Evolutionary conservation across 106 monocot species (phyloP), one percentile per base, ranked within the genome.

Genomic region (Apostasia ramifera): DNA sequence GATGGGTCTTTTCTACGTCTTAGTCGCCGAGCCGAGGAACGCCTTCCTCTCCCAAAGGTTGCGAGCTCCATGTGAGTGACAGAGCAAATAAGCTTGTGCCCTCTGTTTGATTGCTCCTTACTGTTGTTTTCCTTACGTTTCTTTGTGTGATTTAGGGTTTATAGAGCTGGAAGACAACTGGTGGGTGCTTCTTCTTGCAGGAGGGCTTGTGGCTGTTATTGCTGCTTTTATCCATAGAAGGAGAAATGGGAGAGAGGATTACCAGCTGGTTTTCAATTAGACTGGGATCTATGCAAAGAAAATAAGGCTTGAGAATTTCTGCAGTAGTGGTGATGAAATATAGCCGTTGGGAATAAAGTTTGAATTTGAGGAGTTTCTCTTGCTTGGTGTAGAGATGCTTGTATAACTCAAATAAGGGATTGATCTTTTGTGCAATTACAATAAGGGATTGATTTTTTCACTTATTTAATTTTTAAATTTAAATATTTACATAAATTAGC

Each of bases 1-100:
- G 2, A 86, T 86, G 86, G 86, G 82, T 7, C 73, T 86, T 26
- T 86, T 86, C 77, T 86, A 86, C 61, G 58, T 86, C 26, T 14
- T 82, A 5, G 66, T 86, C 0, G 86, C 79, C 0, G 82, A 86
- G 26, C 67, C 65, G 12, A 53, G 5, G 44, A 40, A 51, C 9
- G 10, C 53, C 40, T 47, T 65, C 11, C 11, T 62, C 44, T 45
- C 62, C 42, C 62, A 12, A 12, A n/a, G 8, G 45, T 13, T 62
- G 12, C 12, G 11, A 45, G 44, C 7, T 1, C 62, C 11, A 62
- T 13, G 62, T 62, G 45, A 45, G 62, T 56, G 13, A 0, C 3
- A 52, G 7, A 38, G 10, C 59, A 39, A 10, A 3, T 43, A 44
- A 2, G 5, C 39, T 2, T 63, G 4, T 63, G 10, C 39, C 39